Conservation (phyloP, 805 yeast species). For the Danielozyma ontarioensis region DNA sequence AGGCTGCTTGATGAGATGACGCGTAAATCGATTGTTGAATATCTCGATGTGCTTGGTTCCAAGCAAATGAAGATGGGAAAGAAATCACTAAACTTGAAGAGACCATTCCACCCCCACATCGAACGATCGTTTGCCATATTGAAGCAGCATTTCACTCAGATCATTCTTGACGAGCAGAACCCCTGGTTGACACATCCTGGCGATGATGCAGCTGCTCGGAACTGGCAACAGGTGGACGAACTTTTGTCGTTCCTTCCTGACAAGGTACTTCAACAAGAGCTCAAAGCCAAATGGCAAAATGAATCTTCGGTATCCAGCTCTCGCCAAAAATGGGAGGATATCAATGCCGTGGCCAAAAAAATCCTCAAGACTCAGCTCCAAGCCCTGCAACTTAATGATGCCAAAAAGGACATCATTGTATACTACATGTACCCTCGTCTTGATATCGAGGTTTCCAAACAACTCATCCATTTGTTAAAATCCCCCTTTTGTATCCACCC, state of each 20-base stretch:
- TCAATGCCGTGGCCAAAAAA: slow-evolving; percentile 48
- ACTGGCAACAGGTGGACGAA: slow-evolving; percentile 45
- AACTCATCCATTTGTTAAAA: slow-evolving; percentile 84
- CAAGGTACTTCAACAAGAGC: slow-evolving; percentile 44
- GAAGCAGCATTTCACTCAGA: slow-evolving; percentile 55
- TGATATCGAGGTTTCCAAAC: slow-evolving; percentile 89
- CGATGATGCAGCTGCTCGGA: slow-evolving; percentile 40
- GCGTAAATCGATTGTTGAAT: slow-evolving; percentile 77
- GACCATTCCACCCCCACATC: slow-evolving; percentile 89
- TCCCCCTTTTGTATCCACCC: slow-evolving; percentile 98
- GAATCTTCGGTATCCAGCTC: slow-evolving; percentile 30
- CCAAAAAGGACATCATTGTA: slow-evolving; percentile 76
- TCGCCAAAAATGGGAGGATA: slow-evolving; percentile 76
- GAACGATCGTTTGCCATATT: slow-evolving; percentile 68
- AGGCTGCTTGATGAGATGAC: slow-evolving; percentile 64
- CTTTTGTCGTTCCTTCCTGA: slow-evolving; percentile 63
- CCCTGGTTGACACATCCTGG: slow-evolving; percentile 56
- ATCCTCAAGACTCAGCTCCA: slow-evolving; percentile 41
- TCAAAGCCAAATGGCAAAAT: slow-evolving; percentile 55
- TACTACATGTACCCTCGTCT: slow-evolving; percentile 84
- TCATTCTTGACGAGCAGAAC: slow-evolving; percentile 76
- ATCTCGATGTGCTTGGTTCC: slow-evolving; percentile 64
- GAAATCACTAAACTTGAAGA: slow-evolving; percentile 49
- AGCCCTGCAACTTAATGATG: slow-evolving; percentile 51
- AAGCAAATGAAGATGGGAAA: slow-evolving; percentile 37